These are phyloP conservation scores for Linanthus parryae DNA, from an alignment of 148 eudicot species.

Conservation along the genomic window DNA sequence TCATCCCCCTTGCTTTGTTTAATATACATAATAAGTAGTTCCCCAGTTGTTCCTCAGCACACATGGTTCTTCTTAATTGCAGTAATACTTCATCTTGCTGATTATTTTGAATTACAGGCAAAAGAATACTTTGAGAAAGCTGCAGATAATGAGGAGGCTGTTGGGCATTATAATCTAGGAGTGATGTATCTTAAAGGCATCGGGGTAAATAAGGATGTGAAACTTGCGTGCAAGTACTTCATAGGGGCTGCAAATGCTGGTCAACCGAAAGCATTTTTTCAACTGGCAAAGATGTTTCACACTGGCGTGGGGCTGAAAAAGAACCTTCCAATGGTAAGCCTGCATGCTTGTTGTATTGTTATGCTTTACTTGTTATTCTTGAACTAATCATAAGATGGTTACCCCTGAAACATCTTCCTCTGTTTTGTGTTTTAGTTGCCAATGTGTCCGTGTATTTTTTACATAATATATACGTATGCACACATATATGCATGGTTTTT, in stretches of 20 bases:
- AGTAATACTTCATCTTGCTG: neutral
- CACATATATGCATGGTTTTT: no score
- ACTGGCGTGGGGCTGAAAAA: slow-evolving; percentile 91
- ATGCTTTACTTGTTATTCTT: no score
- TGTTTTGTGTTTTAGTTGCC: no score
- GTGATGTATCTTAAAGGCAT: slow-evolving; percentile 91
- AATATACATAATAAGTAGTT: no score
- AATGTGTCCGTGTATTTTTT: no score
- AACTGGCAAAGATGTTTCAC: slow-evolving; percentile 96
- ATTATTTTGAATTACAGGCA: slow-evolving; percentile 51
- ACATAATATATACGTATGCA: no score
- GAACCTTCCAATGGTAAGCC: slow-evolving; percentile 71
- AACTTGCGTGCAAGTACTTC: slow-evolving; percentile 63
- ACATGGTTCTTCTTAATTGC: no score
- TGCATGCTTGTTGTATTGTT: neutral
- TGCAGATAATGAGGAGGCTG: slow-evolving; percentile 80
- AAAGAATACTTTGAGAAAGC: slow-evolving; percentile 93
- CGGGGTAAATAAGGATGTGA: slow-evolving; percentile 78
- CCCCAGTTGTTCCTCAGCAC: no score
- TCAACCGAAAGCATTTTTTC: slow-evolving; percentile 96
- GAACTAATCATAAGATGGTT: no score
- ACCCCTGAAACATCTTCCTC: no score
- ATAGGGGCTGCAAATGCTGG: slow-evolving; percentile 73
- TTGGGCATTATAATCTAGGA: slow-evolving; percentile 91
- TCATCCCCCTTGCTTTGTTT: no score